phyloP scores from a whole-genome alignment of 176 grass and related monocot species.

The Dactylis glomerata region DNA sequence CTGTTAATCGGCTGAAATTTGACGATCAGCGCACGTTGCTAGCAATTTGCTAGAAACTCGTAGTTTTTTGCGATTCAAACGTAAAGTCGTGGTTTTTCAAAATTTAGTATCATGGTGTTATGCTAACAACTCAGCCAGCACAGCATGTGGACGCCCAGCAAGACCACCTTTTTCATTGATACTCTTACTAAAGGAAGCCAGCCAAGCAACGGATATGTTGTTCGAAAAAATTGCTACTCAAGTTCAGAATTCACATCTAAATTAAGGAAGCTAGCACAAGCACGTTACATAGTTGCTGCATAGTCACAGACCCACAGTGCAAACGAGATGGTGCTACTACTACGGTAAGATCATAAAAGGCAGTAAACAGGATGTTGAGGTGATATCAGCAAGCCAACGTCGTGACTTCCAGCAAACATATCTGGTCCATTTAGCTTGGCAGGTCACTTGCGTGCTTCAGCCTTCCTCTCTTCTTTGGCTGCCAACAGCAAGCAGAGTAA shows the following conservation, averaged over 20 bases:
- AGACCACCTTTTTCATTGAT: too few species aligned
- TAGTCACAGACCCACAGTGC: not conserved
- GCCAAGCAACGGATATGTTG: not conserved
- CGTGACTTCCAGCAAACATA: not conserved
- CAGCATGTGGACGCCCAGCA: too few species aligned
- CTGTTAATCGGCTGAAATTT: too few species aligned
- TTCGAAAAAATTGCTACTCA: not conserved
- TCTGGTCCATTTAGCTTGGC: not conserved
- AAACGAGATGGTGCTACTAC: not conserved
- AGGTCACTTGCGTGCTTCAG: slow-evolving; percentile 50
- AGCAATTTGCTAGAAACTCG: too few species aligned
- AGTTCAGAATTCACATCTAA: not conserved
- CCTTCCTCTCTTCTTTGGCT: slow-evolving; percentile 71
- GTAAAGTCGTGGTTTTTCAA: too few species aligned
- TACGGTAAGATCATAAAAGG: not conserved
- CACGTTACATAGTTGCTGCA: not conserved
- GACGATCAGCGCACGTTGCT: too few species aligned
- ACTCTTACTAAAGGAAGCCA: too few species aligned
- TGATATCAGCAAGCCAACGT: not conserved
- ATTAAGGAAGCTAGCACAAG: not conserved
- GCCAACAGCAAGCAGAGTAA: slow-evolving; percentile 32
- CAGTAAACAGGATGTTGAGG: not conserved
- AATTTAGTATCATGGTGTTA: too few species aligned
- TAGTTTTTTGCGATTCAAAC: too few species aligned
- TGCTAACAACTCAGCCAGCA: too few species aligned